phyloP scores from a whole-genome alignment of 345 rosid species.

The Linum tenue region DNA sequence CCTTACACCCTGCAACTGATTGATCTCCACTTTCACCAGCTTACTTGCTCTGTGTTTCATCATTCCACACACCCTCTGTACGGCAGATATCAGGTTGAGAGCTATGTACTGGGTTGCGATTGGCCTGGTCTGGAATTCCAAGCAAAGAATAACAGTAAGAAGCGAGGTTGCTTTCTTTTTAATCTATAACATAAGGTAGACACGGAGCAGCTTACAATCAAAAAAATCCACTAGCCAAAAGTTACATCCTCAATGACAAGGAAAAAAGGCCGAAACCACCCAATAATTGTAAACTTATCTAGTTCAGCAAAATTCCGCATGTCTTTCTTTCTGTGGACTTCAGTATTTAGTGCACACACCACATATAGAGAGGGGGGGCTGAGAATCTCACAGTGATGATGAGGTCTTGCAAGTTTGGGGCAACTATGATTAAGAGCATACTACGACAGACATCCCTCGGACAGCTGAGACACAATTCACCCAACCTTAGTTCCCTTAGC shows the following conservation, averaged over 20 bases:
- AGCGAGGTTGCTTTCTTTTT: no score
- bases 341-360: no score
- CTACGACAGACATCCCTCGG: not conserved
- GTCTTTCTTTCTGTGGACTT: no score
- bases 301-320: no score
- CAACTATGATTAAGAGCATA: not conserved
- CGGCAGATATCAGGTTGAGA: not conserved
- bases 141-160: no score
- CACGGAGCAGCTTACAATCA: no score
- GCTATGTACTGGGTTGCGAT: not conserved
- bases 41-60: not conserved
- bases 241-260: no score
- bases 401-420: conserved; percentile 3
- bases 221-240: no score
- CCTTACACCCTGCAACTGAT: not conserved
- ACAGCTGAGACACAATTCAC: not conserved
- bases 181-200: no score
- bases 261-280: no score
- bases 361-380: no score
- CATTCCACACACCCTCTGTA: not conserved
- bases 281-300: no score
- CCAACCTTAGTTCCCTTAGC: not conserved
- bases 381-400: not conserved
- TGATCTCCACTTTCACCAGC: not conserved
- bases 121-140: not conserved